These are phyloP conservation scores for Yarrowia porcina DNA, from an alignment of 805 yeast genomes.

Conservation along the genomic window DNA sequence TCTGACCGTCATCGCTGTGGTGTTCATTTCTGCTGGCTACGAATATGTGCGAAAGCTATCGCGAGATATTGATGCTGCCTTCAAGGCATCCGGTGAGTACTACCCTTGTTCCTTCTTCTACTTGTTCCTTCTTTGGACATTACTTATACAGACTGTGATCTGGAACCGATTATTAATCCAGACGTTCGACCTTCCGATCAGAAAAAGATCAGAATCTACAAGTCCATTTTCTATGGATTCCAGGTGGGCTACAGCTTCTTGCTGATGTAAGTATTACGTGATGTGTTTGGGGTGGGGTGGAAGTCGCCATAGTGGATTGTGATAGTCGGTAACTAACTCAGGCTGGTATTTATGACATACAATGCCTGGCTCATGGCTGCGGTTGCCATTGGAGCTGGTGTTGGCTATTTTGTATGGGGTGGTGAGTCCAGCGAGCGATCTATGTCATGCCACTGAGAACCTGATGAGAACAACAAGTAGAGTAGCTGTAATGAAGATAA, in stretches of 20 bases:
- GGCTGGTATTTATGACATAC: conserved; percentile 84
- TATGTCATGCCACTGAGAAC: conserved; percentile 33
- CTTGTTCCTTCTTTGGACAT: background rate
- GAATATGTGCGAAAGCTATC: conserved; percentile 50
- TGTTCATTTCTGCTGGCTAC: conserved; percentile 52
- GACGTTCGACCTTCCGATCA: conserved; percentile 8
- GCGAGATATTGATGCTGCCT: conserved; percentile 27
- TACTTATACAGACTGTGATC: conserved; percentile 12
- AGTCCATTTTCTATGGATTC: conserved; percentile 49
- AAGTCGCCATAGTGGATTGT: background rate
- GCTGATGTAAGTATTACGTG: conserved; percentile 34
- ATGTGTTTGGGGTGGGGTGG: background rate
- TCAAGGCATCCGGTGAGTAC: conserved; percentile 4
- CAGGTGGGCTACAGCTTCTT: conserved; percentile 67
- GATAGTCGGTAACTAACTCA: conserved; percentile 43
- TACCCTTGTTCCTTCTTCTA: background rate
- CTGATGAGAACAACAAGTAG: background rate
- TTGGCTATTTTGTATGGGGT: conserved; percentile 64
- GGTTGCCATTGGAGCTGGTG: conserved; percentile 65
- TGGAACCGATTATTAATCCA: conserved; percentile 11
- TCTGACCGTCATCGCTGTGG: conserved; percentile 50
- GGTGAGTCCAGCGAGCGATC: conserved; percentile 31
- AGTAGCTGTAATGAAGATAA: background rate
- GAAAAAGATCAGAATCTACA: conserved; percentile 12
- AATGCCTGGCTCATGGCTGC: conserved; percentile 80